These are phyloP conservation scores for Pythium apleroticum DNA, from an alignment of 352 stramenopile species.

Conservation along the genomic window DNA sequence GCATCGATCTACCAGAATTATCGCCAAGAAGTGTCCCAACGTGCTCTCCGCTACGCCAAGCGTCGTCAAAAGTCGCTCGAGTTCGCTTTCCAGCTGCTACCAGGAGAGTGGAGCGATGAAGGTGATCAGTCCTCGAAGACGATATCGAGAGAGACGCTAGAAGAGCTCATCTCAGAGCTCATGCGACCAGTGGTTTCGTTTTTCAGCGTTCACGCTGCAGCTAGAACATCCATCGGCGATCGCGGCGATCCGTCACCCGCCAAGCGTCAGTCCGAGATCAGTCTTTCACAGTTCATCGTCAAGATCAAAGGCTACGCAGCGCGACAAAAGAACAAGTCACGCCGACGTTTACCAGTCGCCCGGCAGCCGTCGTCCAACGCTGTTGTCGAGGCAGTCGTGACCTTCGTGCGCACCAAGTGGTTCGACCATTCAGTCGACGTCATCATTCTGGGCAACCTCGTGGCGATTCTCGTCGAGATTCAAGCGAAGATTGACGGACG, in stretches of 20 bases:
- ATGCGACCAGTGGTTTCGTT: conserved; percentile 23
- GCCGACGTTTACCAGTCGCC: neutral
- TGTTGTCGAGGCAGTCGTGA: conserved; percentile 28
- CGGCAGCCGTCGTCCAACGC: conserved; percentile 2
- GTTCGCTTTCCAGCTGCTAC: conserved; percentile 45
- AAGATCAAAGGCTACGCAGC: conserved; percentile 26
- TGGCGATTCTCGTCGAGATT: conserved; percentile 51
- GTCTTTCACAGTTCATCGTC: conserved; percentile 12
- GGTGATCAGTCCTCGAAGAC: conserved; percentile 11
- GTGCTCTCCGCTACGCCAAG: conserved; percentile 28
- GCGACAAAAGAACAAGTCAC: conserved; percentile 23
- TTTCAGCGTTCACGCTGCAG: conserved; percentile 1
- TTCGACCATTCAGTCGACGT: conserved; percentile 42
- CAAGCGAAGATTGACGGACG: conserved; percentile 44
- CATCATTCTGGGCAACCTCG: conserved; percentile 44
- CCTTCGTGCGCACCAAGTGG: conserved; percentile 29
- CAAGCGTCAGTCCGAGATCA: conserved; percentile 16
- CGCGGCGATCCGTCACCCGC: neutral
- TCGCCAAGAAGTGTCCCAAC: conserved; percentile 39
- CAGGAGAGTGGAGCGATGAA: conserved; percentile 17
- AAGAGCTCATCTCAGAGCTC: conserved; percentile 23
- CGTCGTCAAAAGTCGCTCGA: conserved; percentile 50
- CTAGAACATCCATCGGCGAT: neutral
- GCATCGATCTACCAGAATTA: conserved; percentile 76
- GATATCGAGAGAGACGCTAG: conserved; percentile 16